Evolutionary conservation across 768 basidiomycete genomes (phyloP), one percentile per base, ranked within the genome.

Genomic region (Tricholoma bakamatsutake): DNA sequence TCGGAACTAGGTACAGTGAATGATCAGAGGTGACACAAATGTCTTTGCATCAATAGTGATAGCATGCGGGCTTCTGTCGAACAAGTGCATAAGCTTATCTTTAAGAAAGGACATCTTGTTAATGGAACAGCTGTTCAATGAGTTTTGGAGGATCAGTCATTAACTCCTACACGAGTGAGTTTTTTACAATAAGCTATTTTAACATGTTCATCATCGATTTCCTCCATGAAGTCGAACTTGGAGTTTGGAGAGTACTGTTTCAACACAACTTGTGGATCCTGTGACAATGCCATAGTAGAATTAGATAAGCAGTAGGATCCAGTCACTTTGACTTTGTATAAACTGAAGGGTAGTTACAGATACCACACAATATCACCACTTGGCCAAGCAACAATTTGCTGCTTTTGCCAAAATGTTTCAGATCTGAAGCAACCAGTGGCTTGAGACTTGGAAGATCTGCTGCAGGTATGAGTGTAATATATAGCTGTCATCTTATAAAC

Each of bases 391-490:
- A 71, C 66, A 0, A 76, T 76, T 2, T 55, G 66, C 0, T 59
- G 51, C 27, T 76, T 75, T 49, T 21, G 47, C 4, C 48, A 56
- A 17, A 72, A 77, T 60, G 69, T 64, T 0, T 68, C 71, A 1
- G 65, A 63, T 9, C 65, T 76, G 64, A 71, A 69, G 28, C 57
- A 62, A 21, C 54, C 73, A 1, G 71, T 70, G 2, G 76, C 71
- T 0, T 59, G 65, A 8, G 72, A 78, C 39, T 77, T 67, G 48
- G 69, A 77, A 31, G 75, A 77, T 47, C 55, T 76, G 0, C 56
- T 76, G 0, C 74, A 75, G 60, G 69, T 39, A 15, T 39, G 37
- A 39, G 37, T 15, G 3, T 24, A 24, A 24, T 24, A 24, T 24
- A 3, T 24, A 24, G 21, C 21, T 24, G 21, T 24, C 21, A 24